These are phyloP conservation scores for Dovyalis caffra DNA, from an alignment of 345 rosid species.

Conservation along the genomic window DNA sequence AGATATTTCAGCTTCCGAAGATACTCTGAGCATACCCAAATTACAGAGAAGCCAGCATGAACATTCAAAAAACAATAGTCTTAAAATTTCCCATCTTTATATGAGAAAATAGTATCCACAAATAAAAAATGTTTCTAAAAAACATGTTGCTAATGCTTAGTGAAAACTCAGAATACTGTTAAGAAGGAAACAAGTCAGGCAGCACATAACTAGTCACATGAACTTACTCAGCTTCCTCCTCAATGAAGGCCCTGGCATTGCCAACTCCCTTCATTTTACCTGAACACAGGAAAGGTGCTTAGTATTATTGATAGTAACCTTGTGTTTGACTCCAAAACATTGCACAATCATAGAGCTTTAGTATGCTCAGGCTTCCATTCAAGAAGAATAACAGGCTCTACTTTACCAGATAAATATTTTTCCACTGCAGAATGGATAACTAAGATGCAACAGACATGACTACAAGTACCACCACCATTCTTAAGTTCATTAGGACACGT, in stretches of 20 bases:
- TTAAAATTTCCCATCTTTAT: not conserved
- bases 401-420: not conserved
- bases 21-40: slow-evolving; percentile 47
- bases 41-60: slow-evolving; percentile 10
- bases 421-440: not conserved
- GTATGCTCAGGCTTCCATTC: not conserved
- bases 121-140: not conserved
- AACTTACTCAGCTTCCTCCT: slow-evolving; percentile 90
- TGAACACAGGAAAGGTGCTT: slow-evolving; percentile 29
- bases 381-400: slow-evolving; percentile 1
- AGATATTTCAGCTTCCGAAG: slow-evolving; percentile 69
- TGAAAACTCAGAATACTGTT: not conserved
- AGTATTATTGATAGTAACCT: slow-evolving; percentile 12
- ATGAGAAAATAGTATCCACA: not conserved
- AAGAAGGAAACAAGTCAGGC: not conserved
- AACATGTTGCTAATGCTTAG: not conserved
- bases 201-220: not conserved
- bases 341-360: not conserved
- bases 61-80: not conserved
- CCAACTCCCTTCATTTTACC: slow-evolving; percentile 53
- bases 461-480: slow-evolving; percentile 43
- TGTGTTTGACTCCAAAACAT: not conserved
- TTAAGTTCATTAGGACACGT: slow-evolving; percentile 27
- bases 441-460: not conserved
- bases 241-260: slow-evolving; percentile 53